A percentile compares a stretch with the other conserved stretches of the same genome.
Conservation (phyloP, 345 rosid species). For the Passiflora organensis region DNA sequence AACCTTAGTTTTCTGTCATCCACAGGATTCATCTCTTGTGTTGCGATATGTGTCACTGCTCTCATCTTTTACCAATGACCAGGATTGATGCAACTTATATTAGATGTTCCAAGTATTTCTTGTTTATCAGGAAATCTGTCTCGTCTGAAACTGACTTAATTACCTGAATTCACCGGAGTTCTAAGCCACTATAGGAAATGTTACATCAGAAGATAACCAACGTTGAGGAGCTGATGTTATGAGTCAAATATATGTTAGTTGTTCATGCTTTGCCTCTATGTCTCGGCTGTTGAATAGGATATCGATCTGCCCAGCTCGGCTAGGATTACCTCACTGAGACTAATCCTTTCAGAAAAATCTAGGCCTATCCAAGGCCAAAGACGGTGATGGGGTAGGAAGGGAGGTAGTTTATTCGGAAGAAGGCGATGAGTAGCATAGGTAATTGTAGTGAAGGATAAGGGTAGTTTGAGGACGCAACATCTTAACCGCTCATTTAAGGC, state of each 20-base stretch:
- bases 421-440: background rate
- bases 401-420: background rate
- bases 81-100: slow-evolving; percentile 19
- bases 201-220: too few species aligned
- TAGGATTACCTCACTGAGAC: background rate
- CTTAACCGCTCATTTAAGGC: slow-evolving; percentile 32
- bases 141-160: too few species aligned
- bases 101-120: background rate
- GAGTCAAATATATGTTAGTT: too few species aligned
- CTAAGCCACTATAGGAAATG: too few species aligned
- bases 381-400: background rate
- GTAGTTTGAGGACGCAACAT: slow-evolving; percentile 18
- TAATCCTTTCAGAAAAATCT: too few species aligned
- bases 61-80: slow-evolving; percentile 18
- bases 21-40: slow-evolving; percentile 20
- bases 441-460: slow-evolving; percentile 21
- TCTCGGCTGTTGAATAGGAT: too few species aligned
- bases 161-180: too few species aligned
- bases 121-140: too few species aligned
- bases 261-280: too few species aligned
- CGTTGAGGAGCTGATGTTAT: too few species aligned
- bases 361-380: too few species aligned
- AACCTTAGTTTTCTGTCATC: slow-evolving; percentile 20
- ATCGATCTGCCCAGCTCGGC: background rate
- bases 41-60: slow-evolving; percentile 19